phyloP scores from a whole-genome alignment of 2,329 filamentous ascomycete species.

The Penicillium sp. region DNA sequence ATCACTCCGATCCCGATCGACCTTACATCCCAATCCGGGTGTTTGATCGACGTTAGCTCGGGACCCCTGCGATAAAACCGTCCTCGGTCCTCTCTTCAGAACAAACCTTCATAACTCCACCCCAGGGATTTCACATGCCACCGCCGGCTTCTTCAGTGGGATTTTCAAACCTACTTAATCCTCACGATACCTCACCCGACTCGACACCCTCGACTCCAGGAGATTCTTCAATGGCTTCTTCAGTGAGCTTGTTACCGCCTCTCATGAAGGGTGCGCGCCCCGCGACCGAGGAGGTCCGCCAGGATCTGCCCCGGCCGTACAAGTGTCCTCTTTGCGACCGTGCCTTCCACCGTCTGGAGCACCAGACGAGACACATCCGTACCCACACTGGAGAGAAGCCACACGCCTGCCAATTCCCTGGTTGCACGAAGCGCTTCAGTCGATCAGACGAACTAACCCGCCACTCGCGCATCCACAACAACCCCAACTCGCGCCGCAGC shows the following conservation, averaged over 20 bases:
- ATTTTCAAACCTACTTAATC: conserved; percentile 72
- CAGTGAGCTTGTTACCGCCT: conserved; percentile 47
- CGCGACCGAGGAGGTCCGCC: conserved; percentile 60
- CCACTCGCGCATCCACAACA: conserved; percentile 98
- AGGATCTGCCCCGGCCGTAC: conserved; percentile 91
- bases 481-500: conserved; percentile 90
- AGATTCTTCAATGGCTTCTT: conserved; percentile 44
- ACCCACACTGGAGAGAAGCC: conserved; percentile 99
- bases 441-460: conserved; percentile 94
- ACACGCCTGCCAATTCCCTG: conserved; percentile 90
- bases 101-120: not conserved
- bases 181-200: conserved; percentile 47
- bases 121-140: conserved; percentile 63
- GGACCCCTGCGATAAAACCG: conserved; percentile 22
- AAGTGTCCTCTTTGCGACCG: conserved; percentile 98
- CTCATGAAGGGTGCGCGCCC: conserved; percentile 52
- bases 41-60: conserved; percentile 32
- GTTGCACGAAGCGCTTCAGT: conserved; percentile 96
- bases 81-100: conserved; percentile 9
- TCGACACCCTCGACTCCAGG: conserved; percentile 23
- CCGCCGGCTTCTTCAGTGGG: conserved; percentile 70
- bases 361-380: conserved; percentile 88
- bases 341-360: conserved; percentile 96
- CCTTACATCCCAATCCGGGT: conserved; percentile 21
- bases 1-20: not conserved